These are phyloP conservation scores for Torulaspora gathmanii DNA, from an alignment of 805 yeast species.

Conservation along the genomic window DNA sequence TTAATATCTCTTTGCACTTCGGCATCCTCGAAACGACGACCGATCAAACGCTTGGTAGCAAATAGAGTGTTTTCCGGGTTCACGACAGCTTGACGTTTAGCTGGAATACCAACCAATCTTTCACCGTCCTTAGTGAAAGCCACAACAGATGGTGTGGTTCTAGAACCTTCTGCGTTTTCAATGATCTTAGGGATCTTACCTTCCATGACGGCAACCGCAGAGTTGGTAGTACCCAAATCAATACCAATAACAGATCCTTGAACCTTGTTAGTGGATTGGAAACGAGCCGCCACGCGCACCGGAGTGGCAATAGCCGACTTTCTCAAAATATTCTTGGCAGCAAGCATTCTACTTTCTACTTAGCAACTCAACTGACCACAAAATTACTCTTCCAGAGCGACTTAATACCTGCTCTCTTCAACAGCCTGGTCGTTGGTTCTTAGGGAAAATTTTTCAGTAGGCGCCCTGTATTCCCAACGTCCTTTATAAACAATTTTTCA, in stretches of 20 bases:
- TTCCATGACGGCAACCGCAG: slow-evolving; percentile 80
- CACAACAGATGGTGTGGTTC: slow-evolving; percentile 91
- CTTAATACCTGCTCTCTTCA: neutral
- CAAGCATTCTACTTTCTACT: slow-evolving; percentile 21
- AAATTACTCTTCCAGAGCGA: neutral
- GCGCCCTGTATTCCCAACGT: neutral
- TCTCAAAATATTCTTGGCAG: slow-evolving; percentile 27
- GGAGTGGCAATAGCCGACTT: slow-evolving; percentile 16
- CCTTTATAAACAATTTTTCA: slow-evolving; percentile 8
- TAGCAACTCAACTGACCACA: neutral
- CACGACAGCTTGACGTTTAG: slow-evolving; percentile 93
- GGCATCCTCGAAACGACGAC: slow-evolving; percentile 81
- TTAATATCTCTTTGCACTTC: slow-evolving; percentile 88
- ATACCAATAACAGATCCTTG: slow-evolving; percentile 63
- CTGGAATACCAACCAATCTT: slow-evolving; percentile 89
- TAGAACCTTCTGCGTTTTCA: slow-evolving; percentile 77
- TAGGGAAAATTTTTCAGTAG: neutral
- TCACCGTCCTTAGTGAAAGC: slow-evolving; percentile 91
- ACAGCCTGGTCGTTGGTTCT: neutral
- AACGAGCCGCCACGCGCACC: slow-evolving; percentile 30
- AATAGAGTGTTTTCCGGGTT: slow-evolving; percentile 91
- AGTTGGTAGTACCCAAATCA: slow-evolving; percentile 83
- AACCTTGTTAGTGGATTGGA: slow-evolving; percentile 35
- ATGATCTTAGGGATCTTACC: slow-evolving; percentile 64
- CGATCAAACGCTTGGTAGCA: slow-evolving; percentile 92